Evolutionary conservation across 148 eudicot species (phyloP).

Genomic region (Rhododendron ovatum): DNA sequence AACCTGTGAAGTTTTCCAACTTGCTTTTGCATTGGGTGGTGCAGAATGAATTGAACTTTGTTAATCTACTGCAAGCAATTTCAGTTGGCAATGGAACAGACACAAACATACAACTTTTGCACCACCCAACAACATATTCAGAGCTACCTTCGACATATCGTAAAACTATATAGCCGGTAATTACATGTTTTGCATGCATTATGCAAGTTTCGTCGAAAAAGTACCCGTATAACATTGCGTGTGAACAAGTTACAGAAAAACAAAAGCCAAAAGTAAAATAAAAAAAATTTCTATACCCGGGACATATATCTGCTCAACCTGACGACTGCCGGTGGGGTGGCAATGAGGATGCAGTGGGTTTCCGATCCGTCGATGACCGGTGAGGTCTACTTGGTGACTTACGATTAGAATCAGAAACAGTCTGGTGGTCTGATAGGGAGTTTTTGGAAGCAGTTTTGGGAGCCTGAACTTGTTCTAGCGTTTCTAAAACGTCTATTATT

Average conservation of each 20-base stretch:
- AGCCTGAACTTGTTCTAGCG: slow-evolving; percentile 62
- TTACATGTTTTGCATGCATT: not conserved
- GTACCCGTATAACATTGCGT: not conserved
- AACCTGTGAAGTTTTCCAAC: too few relatives aligned
- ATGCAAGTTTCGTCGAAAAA: not conserved
- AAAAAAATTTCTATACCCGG: not conserved
- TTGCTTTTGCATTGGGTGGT: too few relatives aligned
- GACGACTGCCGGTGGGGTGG: slow-evolving; percentile 39
- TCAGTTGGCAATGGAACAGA: not conserved
- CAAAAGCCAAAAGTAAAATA: not conserved
- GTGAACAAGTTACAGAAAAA: not conserved
- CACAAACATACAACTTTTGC: not conserved
- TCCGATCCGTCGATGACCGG: slow-evolving; percentile 35
- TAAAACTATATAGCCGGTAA: not conserved
- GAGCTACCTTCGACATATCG: not conserved
- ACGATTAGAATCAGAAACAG: slow-evolving; percentile 22
- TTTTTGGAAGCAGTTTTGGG: slow-evolving; percentile 38
- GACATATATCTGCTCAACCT: slow-evolving; percentile 16
- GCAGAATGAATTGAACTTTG: not conserved
- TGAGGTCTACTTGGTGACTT: slow-evolving; percentile 36
- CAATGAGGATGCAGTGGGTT: slow-evolving; percentile 60
- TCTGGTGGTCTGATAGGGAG: slow-evolving; percentile 22
- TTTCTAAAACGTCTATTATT: slow-evolving; percentile 62
- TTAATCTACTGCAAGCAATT: slow-evolving; percentile 5
- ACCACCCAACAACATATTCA: not conserved